Base-by-base conservation (phyloP, 176 grass and related monocot species). In the Eremochloa ophiuroides region DNA sequence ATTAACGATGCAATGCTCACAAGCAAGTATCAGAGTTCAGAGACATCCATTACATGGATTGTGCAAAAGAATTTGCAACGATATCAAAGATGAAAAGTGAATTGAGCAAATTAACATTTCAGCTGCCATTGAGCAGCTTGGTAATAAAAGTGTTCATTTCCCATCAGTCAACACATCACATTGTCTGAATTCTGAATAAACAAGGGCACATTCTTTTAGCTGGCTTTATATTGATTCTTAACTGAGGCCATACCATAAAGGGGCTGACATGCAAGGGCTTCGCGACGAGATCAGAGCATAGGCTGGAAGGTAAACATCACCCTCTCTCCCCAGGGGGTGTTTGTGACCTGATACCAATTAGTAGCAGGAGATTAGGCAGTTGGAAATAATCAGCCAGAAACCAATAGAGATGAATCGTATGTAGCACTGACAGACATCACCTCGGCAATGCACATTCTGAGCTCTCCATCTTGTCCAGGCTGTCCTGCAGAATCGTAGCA, bases 231-330 rank as follows among this genome's bases (percentile, higher is more conserved):
- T 14, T 78, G 60, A 82, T 80, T 80, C 6, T 29, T 72, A 48
- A 26, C 28, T 9, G 55, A 39, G 30, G 14, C 33, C 63, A 31
- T 91, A 98, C 96, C 96, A 98, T 93, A 80, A 98, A 93, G 6
- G 96, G 96, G 85, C 88, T 95, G 82, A 95, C 96, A 86, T 95
- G 96, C 63, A 98, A 84, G 16, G 92, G 93, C 50, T 98, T 98
- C 0, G 93, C 88, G 7, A 91, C 87, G 7, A 95, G 75, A 93
- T 95, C 96, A 80, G 90, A 89, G 39, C 84, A 84, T n/a, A 7
- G 84, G 96, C 31, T 83, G 80, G 80, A 98, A 98, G 41, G 88
- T 87, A 53, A 98, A 93, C 51, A 85, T 71, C 43, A 91, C 92
- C 79, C 86, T 88, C 86, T 95, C 93, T 23, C 92, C 90, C 93